Evolutionary conservation across 2,329 filamentous ascomycete genomes (phyloP), one percentile per base, ranked within the genome.

Genomic region (Stemphylium lycopersici): DNA sequence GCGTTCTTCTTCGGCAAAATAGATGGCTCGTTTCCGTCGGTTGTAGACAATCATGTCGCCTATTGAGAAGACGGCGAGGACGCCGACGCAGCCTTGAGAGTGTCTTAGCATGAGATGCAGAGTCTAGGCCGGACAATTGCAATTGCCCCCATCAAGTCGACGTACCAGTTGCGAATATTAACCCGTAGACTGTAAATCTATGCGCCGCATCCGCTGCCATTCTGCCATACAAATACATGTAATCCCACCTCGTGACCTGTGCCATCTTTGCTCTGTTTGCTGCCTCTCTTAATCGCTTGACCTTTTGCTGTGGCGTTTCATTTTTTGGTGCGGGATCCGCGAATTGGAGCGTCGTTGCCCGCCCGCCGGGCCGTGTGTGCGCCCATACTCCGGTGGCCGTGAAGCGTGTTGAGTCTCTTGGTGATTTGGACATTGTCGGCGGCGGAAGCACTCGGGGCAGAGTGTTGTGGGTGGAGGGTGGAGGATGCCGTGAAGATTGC

Each of bases 331-430:
- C 75, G 40, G 76, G 71, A 41, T 74, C 69, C 16, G 72, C 68
- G 55, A 75, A 73, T 52, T 71, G 69, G 57, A 79, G 75, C 34
- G 71, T 73, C 29, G 77, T 75, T 34, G 73, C 69, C 48, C 75
- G 67, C 24, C 77, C 73, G 50, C 73, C 74, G 37, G 81, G 75
- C 72, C 89, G 90, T 63, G 86, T 85, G 61, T 83, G 83, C 66
- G 89, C 90, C 77, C 91, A 89, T 32, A 87, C 87, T 56, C 83
- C 85, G 15, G 86, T 89, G 22, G 86, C 79, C 13, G 87, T 90
- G 76, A 90, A 95, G 71, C 90, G 87, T 68, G 90, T 95, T 63
- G 90, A 90, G 74, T 93, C 90, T 67, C 85, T 85, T 73, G 90
- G 87, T 77, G 86, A 90, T 72, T 89, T 87, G 56, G 88, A 83